These are phyloP conservation scores for Talaromyces verruculosus DNA, from an alignment of 2,329 filamentous ascomycete species.

Conservation along the genomic window DNA sequence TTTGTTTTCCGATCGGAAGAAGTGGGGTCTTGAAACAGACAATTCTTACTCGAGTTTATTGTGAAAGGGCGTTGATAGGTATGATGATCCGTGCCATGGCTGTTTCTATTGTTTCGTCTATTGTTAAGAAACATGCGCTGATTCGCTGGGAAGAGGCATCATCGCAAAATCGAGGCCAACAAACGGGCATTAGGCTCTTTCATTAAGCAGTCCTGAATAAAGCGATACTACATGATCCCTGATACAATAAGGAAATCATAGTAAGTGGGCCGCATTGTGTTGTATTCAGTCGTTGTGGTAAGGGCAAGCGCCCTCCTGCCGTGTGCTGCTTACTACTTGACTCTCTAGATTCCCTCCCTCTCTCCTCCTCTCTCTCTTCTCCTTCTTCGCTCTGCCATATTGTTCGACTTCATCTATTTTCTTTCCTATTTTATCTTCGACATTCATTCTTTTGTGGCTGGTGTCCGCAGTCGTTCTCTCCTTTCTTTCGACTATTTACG, in stretches of 20 bases:
- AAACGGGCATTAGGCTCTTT: not conserved
- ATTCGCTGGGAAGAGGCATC: not conserved
- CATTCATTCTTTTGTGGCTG: constrained; percentile 19
- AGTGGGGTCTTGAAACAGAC: constrained; percentile 10
- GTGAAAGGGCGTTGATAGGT: not conserved
- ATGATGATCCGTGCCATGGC: not conserved
- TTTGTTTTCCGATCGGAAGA: not conserved
- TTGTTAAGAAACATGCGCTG: not conserved
- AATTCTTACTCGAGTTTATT: not conserved
- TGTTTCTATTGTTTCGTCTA: constrained; percentile 8
- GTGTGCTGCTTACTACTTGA: constrained; percentile 13
- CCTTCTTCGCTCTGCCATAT: not conserved
- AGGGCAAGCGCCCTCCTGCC: constrained; percentile 1
- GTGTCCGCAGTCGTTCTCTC: constrained; percentile 19
- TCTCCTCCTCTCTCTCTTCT: not conserved
- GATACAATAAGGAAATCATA: not conserved
- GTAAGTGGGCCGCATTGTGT: constrained; percentile 8
- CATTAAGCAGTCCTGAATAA: not conserved
- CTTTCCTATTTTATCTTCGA: not conserved
- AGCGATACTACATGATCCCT: not conserved
- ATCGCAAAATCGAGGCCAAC: not conserved
- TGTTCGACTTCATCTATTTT: not conserved
- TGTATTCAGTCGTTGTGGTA: not conserved
- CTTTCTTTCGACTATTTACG: constrained; percentile 6
- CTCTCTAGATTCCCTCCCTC: not conserved